Percentiles rank a stretch among this genome's conserved stretches.
phyloP scores from a whole-genome alignment of 1,284 basidiomycete species.

The Gomphus sp. region DNA sequence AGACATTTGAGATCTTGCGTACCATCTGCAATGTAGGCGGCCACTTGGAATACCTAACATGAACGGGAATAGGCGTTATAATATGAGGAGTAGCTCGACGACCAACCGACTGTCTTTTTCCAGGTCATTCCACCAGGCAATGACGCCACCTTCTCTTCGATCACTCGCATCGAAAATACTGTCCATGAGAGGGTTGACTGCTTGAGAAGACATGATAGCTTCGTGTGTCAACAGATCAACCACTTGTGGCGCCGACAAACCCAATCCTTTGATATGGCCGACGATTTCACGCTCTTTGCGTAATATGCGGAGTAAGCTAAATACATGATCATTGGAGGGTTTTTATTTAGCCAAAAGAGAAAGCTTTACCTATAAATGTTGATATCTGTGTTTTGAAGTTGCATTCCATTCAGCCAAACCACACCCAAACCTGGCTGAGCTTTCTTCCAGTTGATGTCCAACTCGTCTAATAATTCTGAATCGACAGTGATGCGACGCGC shows the following conservation, averaged over 20 bases:
- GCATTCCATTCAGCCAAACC: constrained; percentile 75
- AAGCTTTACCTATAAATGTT: constrained; percentile 52
- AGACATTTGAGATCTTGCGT: constrained; percentile 16
- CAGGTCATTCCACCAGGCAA: constrained; percentile 87
- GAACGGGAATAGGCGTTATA: background rate
- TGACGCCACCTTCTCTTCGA: constrained; percentile 63
- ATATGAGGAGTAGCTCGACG: background rate
- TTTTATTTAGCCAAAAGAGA: background rate
- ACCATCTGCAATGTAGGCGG: constrained; percentile 41
- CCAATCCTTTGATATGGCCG: constrained; percentile 48
- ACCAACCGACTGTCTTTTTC: constrained; percentile 69
- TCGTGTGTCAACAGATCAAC: constrained; percentile 65
- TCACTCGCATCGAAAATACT: constrained; percentile 85
- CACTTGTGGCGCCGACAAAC: constrained; percentile 55
- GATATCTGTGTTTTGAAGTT: constrained; percentile 53
- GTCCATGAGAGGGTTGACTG: constrained; percentile 43
- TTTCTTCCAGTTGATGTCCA: constrained; percentile 45
- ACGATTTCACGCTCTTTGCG: constrained; percentile 69
- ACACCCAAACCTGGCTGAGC: constrained; percentile 44
- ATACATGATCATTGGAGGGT: background rate
- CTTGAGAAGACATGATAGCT: constrained; percentile 41
- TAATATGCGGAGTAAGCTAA: constrained; percentile 58
- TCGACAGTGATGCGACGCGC: constrained; percentile 55
- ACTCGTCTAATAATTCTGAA: constrained; percentile 45
- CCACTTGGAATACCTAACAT: constrained; percentile 44